Percentiles rank a stretch among this genome's conserved stretches.
Evolutionary conservation across 2,329 filamentous ascomycete species (phyloP).

Genomic region (Diplodia scrobiculata): DNA sequence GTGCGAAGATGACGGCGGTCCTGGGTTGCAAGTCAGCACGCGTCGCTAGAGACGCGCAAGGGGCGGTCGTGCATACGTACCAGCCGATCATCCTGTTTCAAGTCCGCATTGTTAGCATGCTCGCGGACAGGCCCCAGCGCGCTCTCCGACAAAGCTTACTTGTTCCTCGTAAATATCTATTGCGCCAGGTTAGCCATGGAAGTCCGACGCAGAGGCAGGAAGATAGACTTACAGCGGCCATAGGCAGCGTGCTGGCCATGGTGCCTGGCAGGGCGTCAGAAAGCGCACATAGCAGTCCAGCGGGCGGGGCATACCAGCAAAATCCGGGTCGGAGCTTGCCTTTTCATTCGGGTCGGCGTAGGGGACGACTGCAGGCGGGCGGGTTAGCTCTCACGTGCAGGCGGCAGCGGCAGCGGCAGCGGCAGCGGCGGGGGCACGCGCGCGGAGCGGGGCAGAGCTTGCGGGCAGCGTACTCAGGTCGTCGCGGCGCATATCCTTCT

Average conservation of each 20-base stretch:
- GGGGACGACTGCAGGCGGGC: constrained; percentile 68
- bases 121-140: neutral
- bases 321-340: constrained; percentile 66
- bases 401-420: constrained; percentile 3
- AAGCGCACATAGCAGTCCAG: neutral
- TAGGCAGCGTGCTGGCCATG: constrained; percentile 78
- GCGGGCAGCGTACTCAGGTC: constrained; percentile 66
- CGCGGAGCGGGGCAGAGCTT: neutral
- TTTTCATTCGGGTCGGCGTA: constrained; percentile 75
- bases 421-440: neutral
- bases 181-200: constrained; percentile 36
- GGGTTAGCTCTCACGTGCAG: constrained; percentile 18
- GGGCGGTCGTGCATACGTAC: constrained; percentile 43
- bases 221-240: constrained; percentile 71
- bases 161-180: constrained; percentile 86
- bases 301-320: constrained; percentile 61
- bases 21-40: constrained; percentile 45
- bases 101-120: constrained; percentile 23
- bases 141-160: constrained; percentile 54
- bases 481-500: constrained; percentile 73
- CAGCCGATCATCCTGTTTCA: constrained; percentile 63
- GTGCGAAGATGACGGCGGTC: constrained; percentile 71
- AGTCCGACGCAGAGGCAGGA: neutral
- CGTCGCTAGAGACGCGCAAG: constrained; percentile 15
- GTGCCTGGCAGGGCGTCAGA: constrained; percentile 50